Conservation (phyloP, 345 rosid genomes). For the Cardamine occulta region DNA sequence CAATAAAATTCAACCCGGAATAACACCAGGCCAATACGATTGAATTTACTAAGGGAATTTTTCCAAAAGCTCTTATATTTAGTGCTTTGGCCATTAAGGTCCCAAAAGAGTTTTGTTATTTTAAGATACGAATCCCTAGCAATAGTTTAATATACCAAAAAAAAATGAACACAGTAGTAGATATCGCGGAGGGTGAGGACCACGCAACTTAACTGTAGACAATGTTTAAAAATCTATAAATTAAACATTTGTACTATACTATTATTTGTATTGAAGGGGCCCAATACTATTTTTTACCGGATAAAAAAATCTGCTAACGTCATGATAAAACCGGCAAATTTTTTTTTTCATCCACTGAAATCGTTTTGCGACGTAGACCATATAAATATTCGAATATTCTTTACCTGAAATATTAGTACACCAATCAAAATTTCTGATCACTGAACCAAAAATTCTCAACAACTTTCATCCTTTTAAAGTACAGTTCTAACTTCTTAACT, state of each 20-base stretch:
- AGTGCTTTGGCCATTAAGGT: no score
- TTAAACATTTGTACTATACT: neutral
- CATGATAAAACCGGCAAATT: slow-evolving; percentile 17
- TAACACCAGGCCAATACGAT: no score
- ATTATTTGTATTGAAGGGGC: neutral
- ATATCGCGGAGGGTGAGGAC: slow-evolving; percentile 32
- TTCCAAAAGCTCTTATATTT: no score
- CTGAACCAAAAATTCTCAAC: neutral
- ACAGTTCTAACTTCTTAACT: neutral
- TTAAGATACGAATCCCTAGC: neutral
- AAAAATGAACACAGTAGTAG: slow-evolving; percentile 1
- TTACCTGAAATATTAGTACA: neutral
- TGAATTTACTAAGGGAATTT: neutral
- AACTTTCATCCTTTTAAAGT: neutral
- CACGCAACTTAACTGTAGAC: slow-evolving; percentile 9
- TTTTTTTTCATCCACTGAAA: slow-evolving; percentile 12
- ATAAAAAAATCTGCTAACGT: neutral
- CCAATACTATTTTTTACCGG: neutral
- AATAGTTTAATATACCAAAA: neutral
- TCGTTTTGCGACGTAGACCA: neutral
- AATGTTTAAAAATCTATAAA: slow-evolving; percentile 1
- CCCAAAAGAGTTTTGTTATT: neutral
- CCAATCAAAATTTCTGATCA: neutral
- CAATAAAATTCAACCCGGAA: no score
- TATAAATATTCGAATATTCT: neutral